Evolutionary conservation across 2,329 filamentous ascomycete species (phyloP), one percentile per base, ranked within the genome.

Genomic region (Xylaria sp.): DNA sequence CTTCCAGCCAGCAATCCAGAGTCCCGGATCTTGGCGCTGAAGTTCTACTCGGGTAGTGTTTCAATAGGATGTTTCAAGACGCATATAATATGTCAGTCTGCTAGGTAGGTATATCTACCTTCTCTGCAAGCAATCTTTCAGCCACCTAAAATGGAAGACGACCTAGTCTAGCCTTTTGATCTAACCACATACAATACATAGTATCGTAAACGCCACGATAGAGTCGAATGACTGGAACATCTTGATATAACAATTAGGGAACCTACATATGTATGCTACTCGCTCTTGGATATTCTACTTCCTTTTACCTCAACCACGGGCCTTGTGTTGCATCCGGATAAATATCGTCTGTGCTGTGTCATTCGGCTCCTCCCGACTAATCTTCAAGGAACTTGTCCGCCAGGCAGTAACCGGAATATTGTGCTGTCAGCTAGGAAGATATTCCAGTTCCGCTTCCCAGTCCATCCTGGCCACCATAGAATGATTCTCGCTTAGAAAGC

Each of bases 61-160:
- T 70, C 67, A 67, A 65, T 54, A 58, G 9, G n/a, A 58, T 69
- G 69, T 69, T 69, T 71, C 63, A 60, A 65, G 65, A 70, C 55
- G 61, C 58, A 57, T 51, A 55, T 31, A 18, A 41, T 28, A 28
- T 28, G 28, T 34, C 1, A 10, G 34, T 37, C n/a, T 18, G 8
- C n/a, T 52, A 28, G 39, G 34, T 37, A 31, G 25, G 28, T 28
- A 28, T 3, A 28, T 28, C 56, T 13, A 46, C 46, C 20, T 41
- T 39, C 46, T 44, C 50, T 52, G 25, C 41, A 57, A 12, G 46
- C 15, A 51, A 34, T 23, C 15, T 37, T 20, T 12, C 3, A 55
- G 28, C 8, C 4, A 37, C 28, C 8, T 10, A 20, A 37, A 2
- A 20, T 20, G 28, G 10, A 34, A 9, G 18, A 34, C 23, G 9